A percentile compares a stretch with the other conserved stretches of the same genome.
phyloP scores from a whole-genome alignment of 495 filamentous ascomycete species.

The Chaetomium fimeti region DNA sequence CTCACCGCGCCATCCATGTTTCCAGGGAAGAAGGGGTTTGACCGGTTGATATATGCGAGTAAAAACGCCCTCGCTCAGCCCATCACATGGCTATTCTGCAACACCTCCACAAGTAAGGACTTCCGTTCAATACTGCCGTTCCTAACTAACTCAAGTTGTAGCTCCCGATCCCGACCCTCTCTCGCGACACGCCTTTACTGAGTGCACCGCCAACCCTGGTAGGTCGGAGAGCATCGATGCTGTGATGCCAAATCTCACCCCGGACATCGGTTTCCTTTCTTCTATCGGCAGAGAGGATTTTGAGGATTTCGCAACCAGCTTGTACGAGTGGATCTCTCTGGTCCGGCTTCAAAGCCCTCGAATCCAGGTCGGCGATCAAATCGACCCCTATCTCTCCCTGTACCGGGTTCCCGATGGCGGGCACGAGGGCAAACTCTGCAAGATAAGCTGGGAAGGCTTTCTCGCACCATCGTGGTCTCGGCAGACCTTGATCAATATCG shows the following conservation, averaged over 20 bases:
- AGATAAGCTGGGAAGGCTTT: slow-evolving; percentile 56
- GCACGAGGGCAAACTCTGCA: slow-evolving; percentile 41
- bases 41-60: slow-evolving; percentile 79
- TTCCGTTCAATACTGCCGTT: background rate
- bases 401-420: slow-evolving; percentile 63
- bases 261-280: slow-evolving; percentile 40
- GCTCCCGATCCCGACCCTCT: slow-evolving; percentile 53
- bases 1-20: slow-evolving; percentile 78
- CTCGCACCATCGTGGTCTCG: slow-evolving; percentile 49
- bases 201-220: slow-evolving; percentile 39
- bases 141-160: slow-evolving; percentile 27
- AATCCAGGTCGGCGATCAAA: slow-evolving; percentile 59
- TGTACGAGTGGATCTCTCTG: slow-evolving; percentile 85
- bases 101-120: slow-evolving; percentile 45
- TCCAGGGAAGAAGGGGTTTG: slow-evolving; percentile 88
- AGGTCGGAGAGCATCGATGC: slow-evolving; percentile 38
- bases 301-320: slow-evolving; percentile 59
- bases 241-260: slow-evolving; percentile 52
- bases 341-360: slow-evolving; percentile 70
- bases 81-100: slow-evolving; percentile 78
- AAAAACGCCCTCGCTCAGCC: slow-evolving; percentile 73
- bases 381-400: slow-evolving; percentile 80
- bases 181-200: slow-evolving; percentile 53
- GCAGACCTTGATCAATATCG: slow-evolving; percentile 40
- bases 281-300: slow-evolving; percentile 46